These are phyloP conservation scores for Ganoderma multipileum DNA, from an alignment of 1,284 basidiomycete genomes.

Conservation along the genomic window DNA sequence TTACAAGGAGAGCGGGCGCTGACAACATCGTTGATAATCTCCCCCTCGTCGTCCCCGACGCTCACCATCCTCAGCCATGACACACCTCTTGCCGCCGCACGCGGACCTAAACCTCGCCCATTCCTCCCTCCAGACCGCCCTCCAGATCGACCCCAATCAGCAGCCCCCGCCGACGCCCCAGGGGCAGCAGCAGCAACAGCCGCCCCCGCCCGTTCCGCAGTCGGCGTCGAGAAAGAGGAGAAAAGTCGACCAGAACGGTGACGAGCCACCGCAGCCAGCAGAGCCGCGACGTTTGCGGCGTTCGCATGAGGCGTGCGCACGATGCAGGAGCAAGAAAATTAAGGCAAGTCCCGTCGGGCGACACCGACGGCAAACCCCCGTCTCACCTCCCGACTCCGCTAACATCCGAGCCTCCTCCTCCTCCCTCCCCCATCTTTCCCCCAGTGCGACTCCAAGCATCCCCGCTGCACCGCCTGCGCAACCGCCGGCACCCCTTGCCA, in stretches of 20 bases:
- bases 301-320: conserved; percentile 86
- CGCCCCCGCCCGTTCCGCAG: conserved; percentile 42
- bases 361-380: conserved; percentile 83
- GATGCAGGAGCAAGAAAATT: conserved; percentile 91
- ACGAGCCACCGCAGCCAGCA: conserved; percentile 57
- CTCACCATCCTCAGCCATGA: conserved; percentile 42
- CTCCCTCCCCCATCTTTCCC: conserved; percentile 29
- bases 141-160: conserved; percentile 70
- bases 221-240: conserved; percentile 55
- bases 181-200: conserved; percentile 48
- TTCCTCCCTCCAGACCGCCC: conserved; percentile 62
- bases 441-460: conserved; percentile 88
- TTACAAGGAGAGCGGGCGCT: conserved; percentile 28
- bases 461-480: conserved; percentile 80
- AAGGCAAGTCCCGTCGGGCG: conserved; percentile 89
- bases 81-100: conserved; percentile 54
- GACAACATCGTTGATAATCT: conserved; percentile 28
- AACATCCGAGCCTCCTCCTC: conserved; percentile 38
- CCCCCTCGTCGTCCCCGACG: conserved; percentile 31
- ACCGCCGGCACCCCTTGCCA: conserved; percentile 79
- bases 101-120: conserved; percentile 47
- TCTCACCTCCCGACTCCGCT: conserved; percentile 36
- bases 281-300: conserved; percentile 81
- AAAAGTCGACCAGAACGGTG: conserved; percentile 60
- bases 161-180: conserved; percentile 32